phyloP scores from a whole-genome alignment of 1,139 yeast genomes.

The Wickerhamomyces sp. region DNA sequence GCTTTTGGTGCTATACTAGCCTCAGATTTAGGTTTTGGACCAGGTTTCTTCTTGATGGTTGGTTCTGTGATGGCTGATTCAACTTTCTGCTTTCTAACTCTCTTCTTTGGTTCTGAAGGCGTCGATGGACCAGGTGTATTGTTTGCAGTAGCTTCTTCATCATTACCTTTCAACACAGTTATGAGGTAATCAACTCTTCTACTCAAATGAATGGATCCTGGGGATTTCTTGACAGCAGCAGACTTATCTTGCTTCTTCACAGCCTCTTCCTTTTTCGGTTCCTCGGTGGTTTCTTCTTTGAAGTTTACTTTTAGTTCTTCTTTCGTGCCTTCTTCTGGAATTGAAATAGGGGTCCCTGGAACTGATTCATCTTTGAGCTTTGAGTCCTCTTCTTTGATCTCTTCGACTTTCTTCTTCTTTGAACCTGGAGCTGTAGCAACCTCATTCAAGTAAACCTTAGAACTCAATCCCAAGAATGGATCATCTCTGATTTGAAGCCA shows the following conservation, averaged over 20 bases:
- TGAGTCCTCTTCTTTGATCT: slow-evolving; percentile 19
- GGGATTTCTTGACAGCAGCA: slow-evolving; percentile 54
- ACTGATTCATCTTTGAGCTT: neutral
- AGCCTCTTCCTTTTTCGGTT: slow-evolving; percentile 7
- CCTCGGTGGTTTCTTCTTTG: slow-evolving; percentile 8
- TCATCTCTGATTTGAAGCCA: slow-evolving; percentile 95
- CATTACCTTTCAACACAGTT: slow-evolving; percentile 56
- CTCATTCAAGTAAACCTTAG: slow-evolving; percentile 66
- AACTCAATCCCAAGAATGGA: slow-evolving; percentile 82
- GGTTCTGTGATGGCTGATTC: slow-evolving; percentile 8
- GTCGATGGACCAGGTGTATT: slow-evolving; percentile 24
- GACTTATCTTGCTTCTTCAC: slow-evolving; percentile 8
- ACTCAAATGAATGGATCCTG: slow-evolving; percentile 92
- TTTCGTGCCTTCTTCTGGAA: neutral
- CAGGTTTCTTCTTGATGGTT: neutral
- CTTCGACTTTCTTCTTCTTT: slow-evolving; percentile 16
- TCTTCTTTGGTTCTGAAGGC: slow-evolving; percentile 17
- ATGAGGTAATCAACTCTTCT: slow-evolving; percentile 88
- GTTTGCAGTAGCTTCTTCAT: slow-evolving; percentile 28
- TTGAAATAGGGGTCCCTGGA: slow-evolving; percentile 1
- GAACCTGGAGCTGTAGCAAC: slow-evolving; percentile 16
- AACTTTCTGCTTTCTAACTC: slow-evolving; percentile 19
- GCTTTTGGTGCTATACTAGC: neutral
- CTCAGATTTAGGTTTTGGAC: slow-evolving; percentile 6
- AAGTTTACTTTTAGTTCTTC: slow-evolving; percentile 6